These are phyloP conservation scores for Nicotiana sylvestris DNA, from an alignment of 257 asterid species.

Conservation along the genomic window DNA sequence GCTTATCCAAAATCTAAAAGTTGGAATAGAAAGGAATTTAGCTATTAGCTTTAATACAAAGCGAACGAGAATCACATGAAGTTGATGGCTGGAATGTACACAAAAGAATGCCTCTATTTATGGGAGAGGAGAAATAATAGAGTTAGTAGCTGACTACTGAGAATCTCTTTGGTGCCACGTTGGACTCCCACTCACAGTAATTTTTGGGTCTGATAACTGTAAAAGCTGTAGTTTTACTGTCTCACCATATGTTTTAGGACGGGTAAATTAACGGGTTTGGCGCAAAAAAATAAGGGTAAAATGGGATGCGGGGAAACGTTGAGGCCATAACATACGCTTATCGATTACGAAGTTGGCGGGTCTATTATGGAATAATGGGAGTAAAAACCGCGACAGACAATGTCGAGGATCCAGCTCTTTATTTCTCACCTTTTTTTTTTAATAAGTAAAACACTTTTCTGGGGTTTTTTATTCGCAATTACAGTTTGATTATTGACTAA, in stretches of 20 bases:
- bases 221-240: not conserved
- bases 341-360: slow-evolving; percentile 7
- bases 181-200: not conserved
- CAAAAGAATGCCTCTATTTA: not conserved
- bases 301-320: not conserved
- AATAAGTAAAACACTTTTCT: not conserved
- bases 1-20: not conserved
- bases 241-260: not conserved
- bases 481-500: too few species aligned
- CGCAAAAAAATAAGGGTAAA: not conserved
- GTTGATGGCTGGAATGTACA: not conserved
- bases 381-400: not conserved
- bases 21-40: not conserved
- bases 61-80: not conserved
- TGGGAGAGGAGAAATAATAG: not conserved
- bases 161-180: slow-evolving; percentile 11
- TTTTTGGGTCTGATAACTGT: not conserved
- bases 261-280: not conserved
- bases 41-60: not conserved
- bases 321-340: not conserved
- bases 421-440: not conserved
- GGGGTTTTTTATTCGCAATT: too few species aligned
- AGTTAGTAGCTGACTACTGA: not conserved
- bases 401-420: not conserved
- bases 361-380: not conserved